A percentile compares a stretch with the other conserved stretches of the same genome.
Evolutionary conservation across 768 basidiomycete species (phyloP).

Genomic region (Boletus rex-veris): DNA sequence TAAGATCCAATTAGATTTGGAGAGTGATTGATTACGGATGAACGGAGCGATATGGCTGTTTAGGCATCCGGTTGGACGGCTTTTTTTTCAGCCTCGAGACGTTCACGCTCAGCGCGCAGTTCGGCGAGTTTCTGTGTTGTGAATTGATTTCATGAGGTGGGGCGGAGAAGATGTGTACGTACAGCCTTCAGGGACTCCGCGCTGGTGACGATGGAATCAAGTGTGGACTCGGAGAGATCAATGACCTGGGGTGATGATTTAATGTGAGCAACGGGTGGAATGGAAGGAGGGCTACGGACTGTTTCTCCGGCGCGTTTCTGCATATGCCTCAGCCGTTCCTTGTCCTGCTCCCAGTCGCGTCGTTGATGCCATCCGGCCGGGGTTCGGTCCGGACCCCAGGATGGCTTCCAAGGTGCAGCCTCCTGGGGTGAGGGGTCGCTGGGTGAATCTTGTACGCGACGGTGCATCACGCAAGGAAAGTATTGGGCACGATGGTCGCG

Average conservation of each 20-base stretch:
- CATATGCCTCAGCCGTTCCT: conserved; percentile 42
- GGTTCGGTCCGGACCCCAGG: conserved; percentile 4
- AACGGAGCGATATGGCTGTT: conserved; percentile 16
- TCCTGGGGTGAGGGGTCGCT: conserved; percentile 7
- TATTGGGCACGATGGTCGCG: conserved; percentile 38
- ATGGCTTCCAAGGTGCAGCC: neutral
- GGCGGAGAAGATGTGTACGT: conserved; percentile 22
- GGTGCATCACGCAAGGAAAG: conserved; percentile 29
- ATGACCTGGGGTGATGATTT: conserved; percentile 37
- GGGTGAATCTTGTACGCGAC: conserved; percentile 11
- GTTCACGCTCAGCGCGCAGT: conserved; percentile 26
- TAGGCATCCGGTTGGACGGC: conserved; percentile 22
- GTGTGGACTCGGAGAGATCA: conserved; percentile 64
- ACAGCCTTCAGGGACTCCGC: conserved; percentile 61
- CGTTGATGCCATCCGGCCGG: conserved; percentile 21
- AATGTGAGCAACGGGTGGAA: neutral
- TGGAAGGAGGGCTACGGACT: conserved; percentile 31
- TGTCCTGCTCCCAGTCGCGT: conserved; percentile 46
- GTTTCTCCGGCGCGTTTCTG: conserved; percentile 49
- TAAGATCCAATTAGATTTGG: conserved; percentile 30
- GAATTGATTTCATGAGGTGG: neutral
- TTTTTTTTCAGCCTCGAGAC: conserved; percentile 49
- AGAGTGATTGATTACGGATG: conserved; percentile 23
- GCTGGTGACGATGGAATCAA: conserved; percentile 55
- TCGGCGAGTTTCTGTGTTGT: conserved; percentile 32